Evolutionary conservation across 345 rosid genomes (phyloP).

Genomic region (Boechera divaricarpa): DNA sequence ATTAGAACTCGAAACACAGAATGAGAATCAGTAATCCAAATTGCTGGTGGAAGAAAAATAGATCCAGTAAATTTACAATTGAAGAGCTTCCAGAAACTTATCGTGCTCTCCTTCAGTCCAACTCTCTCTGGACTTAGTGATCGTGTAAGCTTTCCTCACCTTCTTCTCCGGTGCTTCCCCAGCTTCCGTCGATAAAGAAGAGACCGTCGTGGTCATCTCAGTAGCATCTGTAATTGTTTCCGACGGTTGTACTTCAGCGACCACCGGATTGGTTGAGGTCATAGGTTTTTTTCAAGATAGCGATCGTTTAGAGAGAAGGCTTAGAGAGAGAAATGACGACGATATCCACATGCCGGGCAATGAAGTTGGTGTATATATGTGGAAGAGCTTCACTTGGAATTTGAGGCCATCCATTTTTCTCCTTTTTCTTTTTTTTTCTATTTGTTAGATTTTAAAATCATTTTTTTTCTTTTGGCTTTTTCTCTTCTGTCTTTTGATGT

Average conservation of each 20-base stretch:
- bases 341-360: slow-evolving; percentile 43
- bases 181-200: slow-evolving; percentile 30
- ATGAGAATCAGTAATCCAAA: not conserved
- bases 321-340: slow-evolving; percentile 11
- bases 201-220: slow-evolving; percentile 7
- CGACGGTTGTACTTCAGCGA: slow-evolving; percentile 26
- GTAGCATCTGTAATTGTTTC: slow-evolving; percentile 21
- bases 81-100: slow-evolving; percentile 93
- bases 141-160: slow-evolving; percentile 84
- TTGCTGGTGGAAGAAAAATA: not conserved
- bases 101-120: slow-evolving; percentile 98
- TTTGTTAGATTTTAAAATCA: not conserved
- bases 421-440: not conserved
- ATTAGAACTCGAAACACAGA: not conserved
- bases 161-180: slow-evolving; percentile 69
- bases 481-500: not conserved
- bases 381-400: slow-evolving; percentile 38
- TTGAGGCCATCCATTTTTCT: slow-evolving; percentile 42
- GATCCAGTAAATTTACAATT: slow-evolving; percentile 58
- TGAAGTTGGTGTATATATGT: slow-evolving; percentile 39
- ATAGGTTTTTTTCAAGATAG: slow-evolving; percentile 23
- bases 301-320: slow-evolving; percentile 24
- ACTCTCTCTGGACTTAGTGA: slow-evolving; percentile 91
- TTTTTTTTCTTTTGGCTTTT: not conserved
- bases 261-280: slow-evolving; percentile 35